phyloP scores from a whole-genome alignment of 2,329 filamentous ascomycete species.

The Chrysoporthe puriensis region DNA sequence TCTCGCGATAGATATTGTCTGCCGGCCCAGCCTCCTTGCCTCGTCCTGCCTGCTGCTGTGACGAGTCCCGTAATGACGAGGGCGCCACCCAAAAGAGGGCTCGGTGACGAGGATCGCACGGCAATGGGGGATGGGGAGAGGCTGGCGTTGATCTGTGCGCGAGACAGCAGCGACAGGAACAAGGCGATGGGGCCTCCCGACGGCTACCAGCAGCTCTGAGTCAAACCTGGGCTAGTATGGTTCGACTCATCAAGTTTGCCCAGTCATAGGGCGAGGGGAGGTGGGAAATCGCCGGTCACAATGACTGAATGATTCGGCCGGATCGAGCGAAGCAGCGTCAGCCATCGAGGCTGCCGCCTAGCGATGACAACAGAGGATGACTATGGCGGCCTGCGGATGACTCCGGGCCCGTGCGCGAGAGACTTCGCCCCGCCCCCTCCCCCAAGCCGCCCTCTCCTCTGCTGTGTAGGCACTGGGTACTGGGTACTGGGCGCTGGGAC shows the following conservation, averaged over 20 bases:
- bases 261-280: neutral
- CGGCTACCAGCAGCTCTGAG: slow-evolving; percentile 29
- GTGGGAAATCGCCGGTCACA: slow-evolving; percentile 2
- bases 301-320: slow-evolving; percentile 10
- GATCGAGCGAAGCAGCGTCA: slow-evolving; percentile 1
- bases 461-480: neutral
- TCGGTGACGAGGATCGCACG: slow-evolving; percentile 13
- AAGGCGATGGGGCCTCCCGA: slow-evolving; percentile 14
- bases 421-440: neutral
- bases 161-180: slow-evolving; percentile 9
- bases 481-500: neutral
- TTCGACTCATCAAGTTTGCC: slow-evolving; percentile 25
- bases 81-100: slow-evolving; percentile 7
- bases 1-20: neutral
- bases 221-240: slow-evolving; percentile 20
- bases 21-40: neutral
- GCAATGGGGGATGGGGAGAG: neutral
- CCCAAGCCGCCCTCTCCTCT: too few species aligned
- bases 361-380: neutral
- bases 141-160: slow-evolving; percentile 14
- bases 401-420: neutral
- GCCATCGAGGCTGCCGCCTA: slow-evolving; percentile 3
- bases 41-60: slow-evolving; percentile 11
- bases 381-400: neutral
- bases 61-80: slow-evolving; percentile 16